Percentiles rank a stretch among this genome's conserved stretches.
Evolutionary conservation across 805 yeast species (phyloP).

Genomic region (Hanseniaspora nectarophila): DNA sequence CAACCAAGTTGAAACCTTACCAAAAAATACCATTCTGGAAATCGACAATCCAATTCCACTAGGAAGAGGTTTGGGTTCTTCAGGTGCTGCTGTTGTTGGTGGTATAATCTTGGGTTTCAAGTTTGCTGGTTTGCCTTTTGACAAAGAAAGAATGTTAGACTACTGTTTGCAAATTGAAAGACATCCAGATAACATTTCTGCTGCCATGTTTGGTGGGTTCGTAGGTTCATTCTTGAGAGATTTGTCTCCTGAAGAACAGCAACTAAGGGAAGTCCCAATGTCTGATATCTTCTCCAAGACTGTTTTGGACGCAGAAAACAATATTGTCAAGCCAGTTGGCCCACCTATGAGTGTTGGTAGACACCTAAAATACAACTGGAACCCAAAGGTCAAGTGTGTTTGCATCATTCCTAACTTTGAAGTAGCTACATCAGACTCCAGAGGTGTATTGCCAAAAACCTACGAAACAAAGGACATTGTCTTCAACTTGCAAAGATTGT

Average conservation of each 20-base stretch:
- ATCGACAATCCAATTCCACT: constrained; percentile 87
- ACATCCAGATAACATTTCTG: constrained; percentile 96
- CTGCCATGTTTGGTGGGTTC: constrained; percentile 98
- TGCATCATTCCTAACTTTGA: constrained; percentile 91
- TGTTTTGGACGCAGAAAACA: constrained; percentile 57
- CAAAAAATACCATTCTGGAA: constrained; percentile 67
- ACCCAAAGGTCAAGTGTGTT: constrained; percentile 67
- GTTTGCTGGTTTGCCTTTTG: constrained; percentile 58
- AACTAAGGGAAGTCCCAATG: constrained; percentile 70
- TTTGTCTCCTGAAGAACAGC: constrained; percentile 56
- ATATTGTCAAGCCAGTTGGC: constrained; percentile 57
- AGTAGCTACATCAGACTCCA: constrained; percentile 80
- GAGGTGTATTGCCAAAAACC: constrained; percentile 76
- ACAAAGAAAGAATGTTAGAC: constrained; percentile 77
- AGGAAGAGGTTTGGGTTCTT: constrained; percentile 94
- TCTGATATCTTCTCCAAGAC: constrained; percentile 65
- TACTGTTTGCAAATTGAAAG: constrained; percentile 94
- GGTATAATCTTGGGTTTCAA: constrained; percentile 87
- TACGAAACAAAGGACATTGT: constrained; percentile 74
- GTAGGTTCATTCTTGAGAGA: constrained; percentile 90
- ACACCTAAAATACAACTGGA: constrained; percentile 77
- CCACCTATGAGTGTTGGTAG: constrained; percentile 86
- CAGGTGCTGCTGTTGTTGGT: constrained; percentile 97
- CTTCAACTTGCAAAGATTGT: constrained; percentile 85
- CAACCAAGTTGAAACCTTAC: constrained; percentile 63